Evolutionary conservation across 352 stramenopile genomes (phyloP).

Genomic region (Phytophthora hibernalis): DNA sequence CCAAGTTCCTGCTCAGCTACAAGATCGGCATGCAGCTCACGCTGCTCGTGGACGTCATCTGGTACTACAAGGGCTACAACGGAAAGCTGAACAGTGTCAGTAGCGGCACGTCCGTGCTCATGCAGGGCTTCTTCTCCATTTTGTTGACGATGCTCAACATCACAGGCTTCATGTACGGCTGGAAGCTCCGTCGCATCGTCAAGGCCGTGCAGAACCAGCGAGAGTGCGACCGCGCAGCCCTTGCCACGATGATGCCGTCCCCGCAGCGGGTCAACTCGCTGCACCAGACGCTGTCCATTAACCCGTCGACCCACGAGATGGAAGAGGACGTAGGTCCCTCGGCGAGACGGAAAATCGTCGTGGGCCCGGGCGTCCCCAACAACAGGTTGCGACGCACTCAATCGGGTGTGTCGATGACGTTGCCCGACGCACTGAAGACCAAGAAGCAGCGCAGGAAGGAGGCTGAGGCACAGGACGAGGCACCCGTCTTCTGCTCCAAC

Average conservation of each 20-base stretch:
- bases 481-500: slow-evolving; percentile 72
- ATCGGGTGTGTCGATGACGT: slow-evolving; percentile 25
- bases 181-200: slow-evolving; percentile 89
- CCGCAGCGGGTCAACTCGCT: slow-evolving; percentile 47
- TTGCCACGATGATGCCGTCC: slow-evolving; percentile 82
- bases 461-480: slow-evolving; percentile 31
- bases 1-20: slow-evolving; percentile 88
- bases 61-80: slow-evolving; percentile 90
- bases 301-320: slow-evolving; percentile 48
- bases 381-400: slow-evolving; percentile 30
- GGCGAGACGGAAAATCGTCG: slow-evolving; percentile 53
- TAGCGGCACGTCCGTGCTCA: slow-evolving; percentile 78
- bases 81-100: slow-evolving; percentile 84
- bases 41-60: slow-evolving; percentile 85
- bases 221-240: slow-evolving; percentile 78
- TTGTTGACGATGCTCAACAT: slow-evolving; percentile 83
- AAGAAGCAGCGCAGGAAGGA: slow-evolving; percentile 39
- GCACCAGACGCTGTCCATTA: slow-evolving; percentile 70
- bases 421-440: slow-evolving; percentile 36
- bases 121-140: slow-evolving; percentile 90
- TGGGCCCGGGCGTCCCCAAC: slow-evolving; percentile 39
- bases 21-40: slow-evolving; percentile 92
- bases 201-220: slow-evolving; percentile 85
- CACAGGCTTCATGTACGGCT: slow-evolving; percentile 82
- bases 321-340: slow-evolving; percentile 46